Base-by-base conservation (phyloP, 1,284 basidiomycete species). In the Ceratorhiza oryzae-sativae region DNA sequence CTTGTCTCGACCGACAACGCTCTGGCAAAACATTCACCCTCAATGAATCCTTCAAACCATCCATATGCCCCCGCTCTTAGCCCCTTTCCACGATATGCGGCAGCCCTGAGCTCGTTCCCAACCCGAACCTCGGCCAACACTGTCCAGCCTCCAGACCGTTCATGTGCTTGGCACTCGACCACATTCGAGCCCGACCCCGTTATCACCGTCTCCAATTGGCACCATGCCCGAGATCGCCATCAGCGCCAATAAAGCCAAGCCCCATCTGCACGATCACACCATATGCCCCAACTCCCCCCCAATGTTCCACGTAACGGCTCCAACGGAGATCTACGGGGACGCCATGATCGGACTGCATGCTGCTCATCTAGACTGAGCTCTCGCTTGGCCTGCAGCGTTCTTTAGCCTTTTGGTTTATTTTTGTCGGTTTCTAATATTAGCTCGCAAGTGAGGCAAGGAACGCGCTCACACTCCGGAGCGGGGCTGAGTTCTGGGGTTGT, bases 251-350 rank as follows among this genome's bases (percentile, higher is more conserved):
- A 18, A 45, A 58, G 34, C 34, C 55, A 39, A 58, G 27, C 3
- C 1, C 36, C 20, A 58, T 58, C 34, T 58, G 12, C n/a, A 20
- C 55, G 55, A 58, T 58, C 34, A 36, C 55, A 34, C 25, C 27
- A 55, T 55, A 30, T 55, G 27, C n/a, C 34, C 51, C 51, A 9
- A 27, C 60, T 48, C 59, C 46, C 30, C 59, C 59, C 32, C 60
- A 30, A 45, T 27, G 36, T 23, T 32, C 30, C 42, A 46, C 60
- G 23, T n/a, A 25, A 15, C 20, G 23, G 5, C 23, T 23, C 58
- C 36, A 60, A 45, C 42, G 30, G 23, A 45, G 58, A 25, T n/a
- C n/a, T 6, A 5, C 13, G 39, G 3, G 53, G 56, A 30, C 27
- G 8, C 27, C 53, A 55, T 13, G 34, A 34, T 59, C 56, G 15